Percentiles rank a stretch among this genome's conserved stretches.
Evolutionary conservation across 192 early-diverging fungal species (phyloP).

Genomic region (Dissophora ornata): DNA sequence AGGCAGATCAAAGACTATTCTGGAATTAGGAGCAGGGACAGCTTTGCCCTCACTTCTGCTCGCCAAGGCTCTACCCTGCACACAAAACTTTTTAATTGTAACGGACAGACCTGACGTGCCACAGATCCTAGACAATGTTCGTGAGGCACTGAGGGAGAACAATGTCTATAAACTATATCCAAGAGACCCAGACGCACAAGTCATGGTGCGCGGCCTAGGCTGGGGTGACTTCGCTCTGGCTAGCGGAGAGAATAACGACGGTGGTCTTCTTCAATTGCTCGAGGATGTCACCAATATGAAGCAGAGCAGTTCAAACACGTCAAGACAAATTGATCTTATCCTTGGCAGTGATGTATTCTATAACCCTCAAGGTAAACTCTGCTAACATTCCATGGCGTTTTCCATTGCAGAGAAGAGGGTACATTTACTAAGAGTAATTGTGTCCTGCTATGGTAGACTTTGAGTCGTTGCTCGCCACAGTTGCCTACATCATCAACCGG

Average conservation of each 20-base stretch:
- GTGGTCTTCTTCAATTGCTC: conserved; percentile 55
- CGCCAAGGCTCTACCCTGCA: conserved; percentile 23
- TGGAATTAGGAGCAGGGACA: conserved; percentile 73
- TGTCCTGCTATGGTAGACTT: conserved; percentile 69
- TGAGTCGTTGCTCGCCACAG: conserved; percentile 71
- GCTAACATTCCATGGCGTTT: neutral
- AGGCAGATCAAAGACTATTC: conserved; percentile 27
- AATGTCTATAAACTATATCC: conserved; percentile 25
- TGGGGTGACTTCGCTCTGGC: conserved; percentile 59
- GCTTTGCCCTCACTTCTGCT: conserved; percentile 72
- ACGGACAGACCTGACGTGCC: conserved; percentile 57
- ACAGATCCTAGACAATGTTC: conserved; percentile 54
- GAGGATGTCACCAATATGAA: conserved; percentile 24
- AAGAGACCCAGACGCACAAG: neutral
- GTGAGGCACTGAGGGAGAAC: conserved; percentile 46
- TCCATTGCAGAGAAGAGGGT: neutral
- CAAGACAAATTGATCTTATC: conserved; percentile 56
- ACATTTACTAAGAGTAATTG: neutral
- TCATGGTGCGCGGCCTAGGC: conserved; percentile 57
- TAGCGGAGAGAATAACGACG: conserved; percentile 1
- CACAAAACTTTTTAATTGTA: conserved; percentile 39
- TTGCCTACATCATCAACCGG: conserved; percentile 66
- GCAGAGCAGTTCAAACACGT: neutral
- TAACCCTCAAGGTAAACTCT: conserved; percentile 61
- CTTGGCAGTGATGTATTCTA: conserved; percentile 71